Conservation (phyloP, 2,329 filamentous ascomycete genomes). For the Sarocladiaceae sp. region DNA sequence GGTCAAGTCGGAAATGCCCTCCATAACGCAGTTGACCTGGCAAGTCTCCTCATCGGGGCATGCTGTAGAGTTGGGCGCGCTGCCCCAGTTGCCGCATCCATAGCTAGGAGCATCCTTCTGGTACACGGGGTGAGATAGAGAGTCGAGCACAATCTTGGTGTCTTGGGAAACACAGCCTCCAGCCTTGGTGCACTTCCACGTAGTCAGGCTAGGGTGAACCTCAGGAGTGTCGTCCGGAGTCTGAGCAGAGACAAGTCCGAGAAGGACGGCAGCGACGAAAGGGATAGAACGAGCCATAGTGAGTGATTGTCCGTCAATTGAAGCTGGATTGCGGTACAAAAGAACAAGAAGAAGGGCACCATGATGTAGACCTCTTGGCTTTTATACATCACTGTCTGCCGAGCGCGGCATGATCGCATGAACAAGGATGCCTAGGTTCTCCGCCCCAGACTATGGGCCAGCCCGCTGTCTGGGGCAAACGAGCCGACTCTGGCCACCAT, state of each 20-base stretch:
- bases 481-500: not conserved
- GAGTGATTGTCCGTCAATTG: not conserved
- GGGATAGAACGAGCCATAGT: constrained; percentile 10
- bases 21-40: constrained; percentile 47
- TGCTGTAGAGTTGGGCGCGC: constrained; percentile 32
- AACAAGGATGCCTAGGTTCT: constrained; percentile 2
- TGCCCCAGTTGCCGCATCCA: constrained; percentile 28
- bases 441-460: not conserved
- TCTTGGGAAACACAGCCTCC: constrained; percentile 43
- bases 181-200: constrained; percentile 46
- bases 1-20: constrained; percentile 44
- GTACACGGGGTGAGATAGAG: constrained; percentile 41
- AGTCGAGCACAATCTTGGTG: constrained; percentile 47
- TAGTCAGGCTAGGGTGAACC: constrained; percentile 46
- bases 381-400: not conserved
- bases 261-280: constrained; percentile 16
- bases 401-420: not conserved
- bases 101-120: constrained; percentile 27
- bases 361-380: not conserved
- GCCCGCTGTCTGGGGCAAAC: not conserved
- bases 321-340: not conserved
- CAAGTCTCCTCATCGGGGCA: constrained; percentile 48
- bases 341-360: not conserved
- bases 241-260: constrained; percentile 29
- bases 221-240: constrained; percentile 36